Evolutionary conservation across 1,284 basidiomycete genomes (phyloP).

Genomic region (Termitomyces sp.): DNA sequence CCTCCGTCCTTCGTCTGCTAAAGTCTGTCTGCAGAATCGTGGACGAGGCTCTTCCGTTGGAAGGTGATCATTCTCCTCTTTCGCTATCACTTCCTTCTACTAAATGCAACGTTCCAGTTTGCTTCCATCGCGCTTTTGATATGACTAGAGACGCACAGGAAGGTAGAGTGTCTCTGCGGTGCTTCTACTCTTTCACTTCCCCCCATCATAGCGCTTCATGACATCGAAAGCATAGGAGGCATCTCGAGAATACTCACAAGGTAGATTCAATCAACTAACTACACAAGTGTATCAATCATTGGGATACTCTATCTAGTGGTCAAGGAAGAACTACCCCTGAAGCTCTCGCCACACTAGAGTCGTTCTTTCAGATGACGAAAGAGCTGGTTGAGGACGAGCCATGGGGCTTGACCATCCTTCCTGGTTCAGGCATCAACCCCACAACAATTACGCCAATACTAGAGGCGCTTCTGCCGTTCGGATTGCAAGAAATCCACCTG

Average conservation of each 20-base stretch:
- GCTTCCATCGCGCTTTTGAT: slow-evolving; percentile 82
- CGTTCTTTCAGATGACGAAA: slow-evolving; percentile 33
- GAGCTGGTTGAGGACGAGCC: slow-evolving; percentile 25
- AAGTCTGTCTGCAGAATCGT: slow-evolving; percentile 35
- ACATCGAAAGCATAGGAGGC: slow-evolving; percentile 51
- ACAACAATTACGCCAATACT: slow-evolving; percentile 45
- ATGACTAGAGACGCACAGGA: slow-evolving; percentile 54
- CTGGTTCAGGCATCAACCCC: slow-evolving; percentile 68
- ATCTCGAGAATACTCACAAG: slow-evolving; percentile 75
- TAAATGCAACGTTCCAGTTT: slow-evolving; percentile 41
- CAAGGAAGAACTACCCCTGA: slow-evolving; percentile 38
- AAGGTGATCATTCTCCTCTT: slow-evolving; percentile 42
- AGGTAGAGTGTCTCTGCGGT: slow-evolving; percentile 30
- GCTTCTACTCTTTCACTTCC: not conserved
- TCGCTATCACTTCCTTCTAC: not conserved
- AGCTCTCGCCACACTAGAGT: slow-evolving; percentile 40
- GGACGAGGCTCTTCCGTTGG: slow-evolving; percentile 52
- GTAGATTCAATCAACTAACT: slow-evolving; percentile 28
- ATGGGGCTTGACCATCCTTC: slow-evolving; percentile 49
- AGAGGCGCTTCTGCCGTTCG: slow-evolving; percentile 44
- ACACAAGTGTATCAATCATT: not conserved
- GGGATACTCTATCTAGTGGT: slow-evolving; percentile 38
- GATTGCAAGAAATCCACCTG: slow-evolving; percentile 63
- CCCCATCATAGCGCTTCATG: slow-evolving; percentile 43
- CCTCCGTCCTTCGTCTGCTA: not conserved